Conservation (phyloP, 495 filamentous ascomycete species). For the Sabuloglossum arenarium region DNA sequence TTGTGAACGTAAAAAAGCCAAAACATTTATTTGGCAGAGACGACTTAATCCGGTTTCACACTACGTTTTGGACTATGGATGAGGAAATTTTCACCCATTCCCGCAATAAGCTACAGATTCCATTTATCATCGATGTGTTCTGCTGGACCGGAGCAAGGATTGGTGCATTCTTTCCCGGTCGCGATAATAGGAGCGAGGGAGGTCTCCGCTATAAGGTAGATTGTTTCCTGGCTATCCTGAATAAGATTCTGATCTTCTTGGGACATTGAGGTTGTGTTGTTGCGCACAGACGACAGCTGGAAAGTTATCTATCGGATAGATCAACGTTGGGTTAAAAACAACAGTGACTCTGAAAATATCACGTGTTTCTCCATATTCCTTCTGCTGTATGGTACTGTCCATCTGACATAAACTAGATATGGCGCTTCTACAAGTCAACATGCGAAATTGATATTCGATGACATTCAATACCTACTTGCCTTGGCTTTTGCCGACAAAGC, state of each 20-base stretch:
- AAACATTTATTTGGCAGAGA: slow-evolving; percentile 6
- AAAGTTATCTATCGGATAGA: neutral
- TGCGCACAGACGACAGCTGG: neutral
- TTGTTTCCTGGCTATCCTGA: neutral
- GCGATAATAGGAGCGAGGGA: neutral
- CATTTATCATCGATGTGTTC: neutral
- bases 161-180: neutral
- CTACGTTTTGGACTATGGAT: neutral
- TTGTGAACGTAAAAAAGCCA: slow-evolving; percentile 8
- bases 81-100: neutral
- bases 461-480: slow-evolving; percentile 4
- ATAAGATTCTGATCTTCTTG: neutral
- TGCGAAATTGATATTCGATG: slow-evolving; percentile 3
- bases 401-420: neutral
- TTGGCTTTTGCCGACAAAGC: slow-evolving; percentile 4
- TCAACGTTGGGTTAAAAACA: neutral
- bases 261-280: neutral
- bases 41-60: slow-evolving; percentile 2
- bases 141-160: neutral
- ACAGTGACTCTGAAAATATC: neutral
- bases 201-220: neutral
- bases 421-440: slow-evolving; percentile 1
- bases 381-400: neutral
- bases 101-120: neutral
- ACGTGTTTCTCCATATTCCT: neutral